Evolutionary conservation across 257 asterid species (phyloP).

Genomic region (Ophiorrhiza pumila): DNA sequence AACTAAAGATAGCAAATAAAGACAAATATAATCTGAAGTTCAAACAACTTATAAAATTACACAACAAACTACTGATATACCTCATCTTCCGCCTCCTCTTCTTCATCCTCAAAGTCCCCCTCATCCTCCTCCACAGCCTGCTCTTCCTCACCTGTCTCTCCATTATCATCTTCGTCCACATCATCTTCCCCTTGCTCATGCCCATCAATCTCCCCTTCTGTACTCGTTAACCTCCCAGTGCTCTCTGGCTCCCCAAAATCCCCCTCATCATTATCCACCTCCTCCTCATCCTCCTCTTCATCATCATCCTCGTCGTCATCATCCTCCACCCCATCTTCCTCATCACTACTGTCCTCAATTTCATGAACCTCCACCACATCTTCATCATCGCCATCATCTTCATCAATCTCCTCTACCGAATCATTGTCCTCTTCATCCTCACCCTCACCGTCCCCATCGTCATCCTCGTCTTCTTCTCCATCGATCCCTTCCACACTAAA

Average conservation of each 20-base stretch:
- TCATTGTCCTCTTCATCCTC: constrained; percentile 57
- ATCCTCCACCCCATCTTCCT: constrained; percentile 54
- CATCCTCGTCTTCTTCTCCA: constrained; percentile 52
- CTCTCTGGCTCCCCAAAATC: constrained; percentile 54
- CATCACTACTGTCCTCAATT: constrained; percentile 61
- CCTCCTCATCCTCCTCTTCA: constrained; percentile 71
- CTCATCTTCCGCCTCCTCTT: constrained; percentile 81
- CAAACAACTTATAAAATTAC: neutral
- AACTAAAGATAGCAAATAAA: neutral
- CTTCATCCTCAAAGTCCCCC: constrained; percentile 70
- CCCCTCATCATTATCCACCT: constrained; percentile 68
- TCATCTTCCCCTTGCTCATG: constrained; percentile 94
- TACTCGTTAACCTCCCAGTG: constrained; percentile 54
- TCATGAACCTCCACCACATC: constrained; percentile 84
- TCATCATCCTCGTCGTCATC: constrained; percentile 54
- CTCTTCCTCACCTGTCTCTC: constrained; percentile 86
- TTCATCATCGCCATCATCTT: constrained; percentile 59
- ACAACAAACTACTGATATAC: constrained; percentile 29
- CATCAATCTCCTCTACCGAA: constrained; percentile 72
- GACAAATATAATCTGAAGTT: neutral
- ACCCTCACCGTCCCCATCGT: constrained; percentile 26
- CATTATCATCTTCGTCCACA: constrained; percentile 76
- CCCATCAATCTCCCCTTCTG: constrained; percentile 91
- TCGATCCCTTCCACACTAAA: constrained; percentile 46
- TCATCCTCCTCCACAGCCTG: constrained; percentile 58